Evolutionary conservation across 805 yeast genomes (phyloP), one percentile per base, ranked within the genome.

Genomic region (Hanseniaspora vineae): DNA sequence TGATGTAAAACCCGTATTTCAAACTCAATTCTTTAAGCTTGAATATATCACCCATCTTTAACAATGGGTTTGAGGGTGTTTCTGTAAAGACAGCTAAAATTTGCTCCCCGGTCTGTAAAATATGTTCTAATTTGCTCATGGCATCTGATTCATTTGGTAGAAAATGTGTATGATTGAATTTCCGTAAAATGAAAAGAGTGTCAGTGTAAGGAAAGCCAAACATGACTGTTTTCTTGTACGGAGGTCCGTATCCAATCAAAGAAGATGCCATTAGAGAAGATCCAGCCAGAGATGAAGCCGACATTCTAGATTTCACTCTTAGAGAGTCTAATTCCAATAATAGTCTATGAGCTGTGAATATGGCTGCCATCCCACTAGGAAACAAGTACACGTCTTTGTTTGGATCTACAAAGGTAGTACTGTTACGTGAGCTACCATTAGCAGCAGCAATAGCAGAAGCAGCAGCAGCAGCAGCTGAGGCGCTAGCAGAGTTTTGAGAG

Each of bases 201-300:
- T 92, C 97, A 31, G 86, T 92, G 63, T 90, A 92, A 6, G 97
- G 96, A 66, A 89, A 88, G 1, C 99, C 99, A 65, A 85, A 90
- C 66, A 96, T 87, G 2, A 88, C 95, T 1, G 95, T 80, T 61
- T 85, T 86, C 48, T 67, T 62, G 42, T 58, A 58, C 12, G 64
- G 59, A 2, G 53, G 48, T 1, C 65, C 65, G 43, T 59, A 60
- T 6, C 65, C 65, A 1, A 60, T 48, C 23, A 49, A 35, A 31
- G 29, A 35, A 18, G 44, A 47, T 35, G 31, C 31, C 13, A 19
- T 43, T 33, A 42, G 46, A 45, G 44, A 44, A 18, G 3, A 32
- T 31, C 31, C 48, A 45, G 19, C 48, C 40, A 19, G 42, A 44
- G 29, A 23, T 5, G 29, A 23, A 8, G 29, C 29, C 31, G 54